phyloP scores from a whole-genome alignment of 768 basidiomycete genomes.

The Mycena chlorophos region DNA sequence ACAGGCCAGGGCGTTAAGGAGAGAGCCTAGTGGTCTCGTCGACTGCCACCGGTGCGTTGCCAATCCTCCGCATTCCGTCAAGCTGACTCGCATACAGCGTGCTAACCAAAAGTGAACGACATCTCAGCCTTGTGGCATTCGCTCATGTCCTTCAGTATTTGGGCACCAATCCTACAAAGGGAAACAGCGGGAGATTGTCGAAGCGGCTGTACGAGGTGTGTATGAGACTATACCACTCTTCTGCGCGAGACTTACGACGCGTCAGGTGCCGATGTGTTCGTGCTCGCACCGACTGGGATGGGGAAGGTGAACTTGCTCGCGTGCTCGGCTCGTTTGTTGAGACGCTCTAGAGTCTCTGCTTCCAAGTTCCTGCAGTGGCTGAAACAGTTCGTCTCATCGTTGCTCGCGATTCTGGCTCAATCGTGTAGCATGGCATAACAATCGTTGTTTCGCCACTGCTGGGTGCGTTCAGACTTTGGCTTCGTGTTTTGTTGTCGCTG shows the following conservation, averaged over 20 bases:
- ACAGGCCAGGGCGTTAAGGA: conserved; percentile 13
- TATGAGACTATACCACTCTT: background rate
- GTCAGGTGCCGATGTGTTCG: conserved; percentile 70
- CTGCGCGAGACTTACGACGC: background rate
- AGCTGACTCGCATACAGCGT: background rate
- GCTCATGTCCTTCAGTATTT: conserved; percentile 52
- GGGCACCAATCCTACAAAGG: conserved; percentile 70
- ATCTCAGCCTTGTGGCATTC: background rate
- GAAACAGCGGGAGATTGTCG: conserved; percentile 74
- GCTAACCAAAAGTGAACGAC: conserved; percentile 9
- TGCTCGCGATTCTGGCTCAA: background rate
- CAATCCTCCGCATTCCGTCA: background rate
- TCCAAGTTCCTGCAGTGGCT: conserved; percentile 78
- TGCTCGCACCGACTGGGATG: conserved; percentile 86
- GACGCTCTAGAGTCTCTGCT: conserved; percentile 68
- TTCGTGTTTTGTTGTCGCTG: background rate
- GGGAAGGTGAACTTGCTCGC: conserved; percentile 61
- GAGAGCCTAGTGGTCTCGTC: conserved; percentile 16
- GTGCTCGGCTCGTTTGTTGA: background rate
- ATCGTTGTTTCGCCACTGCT: conserved; percentile 77
- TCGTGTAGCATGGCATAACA: conserved; percentile 61
- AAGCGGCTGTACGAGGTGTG: conserved; percentile 65
- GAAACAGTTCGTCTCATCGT: conserved; percentile 44
- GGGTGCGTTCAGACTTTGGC: conserved; percentile 42
- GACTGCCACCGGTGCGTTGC: conserved; percentile 22